Base-by-base conservation (phyloP, 169 alveolate species). In the Plasmodium vinckei region DNA sequence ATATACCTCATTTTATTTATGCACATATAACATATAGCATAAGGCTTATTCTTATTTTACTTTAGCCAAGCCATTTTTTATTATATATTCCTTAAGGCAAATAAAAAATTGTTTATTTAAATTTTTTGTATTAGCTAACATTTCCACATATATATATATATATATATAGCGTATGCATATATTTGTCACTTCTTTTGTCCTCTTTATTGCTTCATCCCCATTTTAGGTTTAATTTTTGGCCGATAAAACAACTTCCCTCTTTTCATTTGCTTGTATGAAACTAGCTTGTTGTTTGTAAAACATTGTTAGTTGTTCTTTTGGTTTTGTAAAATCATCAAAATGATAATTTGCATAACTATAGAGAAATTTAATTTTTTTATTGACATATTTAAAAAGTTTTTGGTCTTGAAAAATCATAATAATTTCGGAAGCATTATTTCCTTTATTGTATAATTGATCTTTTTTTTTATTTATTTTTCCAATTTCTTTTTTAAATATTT, bases 321-420 rank as follows among this genome's bases (percentile, higher is more conserved):
- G 47, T 12, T 60, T 39, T 17, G 15, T 12, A 65, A 79, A 79
- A 13, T 54, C 9, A 12, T 79, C 89, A 56, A 39, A 79, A 67
- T 79, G 89, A 69, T 79, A 79, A 67, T 79, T 65, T 15, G 89
- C 60, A 59, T 79, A 79, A 46, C 84, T 65, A 61, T 69, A 79
- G 13, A 79, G 61, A 54, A 79, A 79, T 56, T 42, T 79, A 6
- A 79, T 67, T 65, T 79, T 79, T n/a, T 79, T 79, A 27, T 64
- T 65, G 1, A 79, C 72, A 53, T 79, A 79, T 79, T 53, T 65
- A 46, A 79, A 79, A n/a, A 33, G 15, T 17, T 79, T 64, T 67
- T 67, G 46, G 53, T 79, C 89, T 71, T 79, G 89, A 21, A 79
- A 65, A 39, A 27, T 57, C 9, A 13, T 19, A 53, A 60, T 17